Percentiles rank a stretch among this genome's conserved stretches.
Conservation (phyloP, 192 early-diverging fungal species). For the Lobosporangium transversale region DNA sequence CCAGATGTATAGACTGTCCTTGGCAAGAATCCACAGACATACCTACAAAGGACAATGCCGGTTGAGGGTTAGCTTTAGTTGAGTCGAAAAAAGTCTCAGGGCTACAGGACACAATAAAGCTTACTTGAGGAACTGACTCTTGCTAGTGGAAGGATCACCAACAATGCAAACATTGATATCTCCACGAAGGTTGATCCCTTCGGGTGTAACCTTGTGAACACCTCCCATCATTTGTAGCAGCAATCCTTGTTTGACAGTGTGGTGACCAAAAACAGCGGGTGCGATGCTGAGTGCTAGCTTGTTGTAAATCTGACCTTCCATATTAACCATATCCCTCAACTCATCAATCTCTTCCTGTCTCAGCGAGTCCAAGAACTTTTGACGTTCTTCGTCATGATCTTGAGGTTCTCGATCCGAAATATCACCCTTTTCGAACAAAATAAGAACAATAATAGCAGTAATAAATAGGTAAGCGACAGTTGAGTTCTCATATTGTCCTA, state of each 20-base stretch:
- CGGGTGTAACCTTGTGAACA: conserved; percentile 91
- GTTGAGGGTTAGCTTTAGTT: too few species aligned
- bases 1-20: conserved; percentile 96
- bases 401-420: conserved; percentile 65
- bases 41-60: conserved; percentile 66
- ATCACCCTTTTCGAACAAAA: conserved; percentile 8
- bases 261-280: conserved; percentile 93
- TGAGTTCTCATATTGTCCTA: too few species aligned
- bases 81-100: neutral
- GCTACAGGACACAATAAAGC: too few species aligned
- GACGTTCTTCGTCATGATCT: conserved; percentile 68
- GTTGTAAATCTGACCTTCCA: conserved; percentile 72
- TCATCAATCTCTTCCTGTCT: conserved; percentile 81
- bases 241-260: conserved; percentile 95
- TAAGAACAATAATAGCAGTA: neutral
- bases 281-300: conserved; percentile 86
- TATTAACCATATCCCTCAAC: conserved; percentile 71
- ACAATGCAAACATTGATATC: conserved; percentile 98
- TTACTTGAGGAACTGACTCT: conserved; percentile 95
- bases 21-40: conserved; percentile 90
- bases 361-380: conserved; percentile 70
- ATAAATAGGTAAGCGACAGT: too few species aligned
- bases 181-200: conserved; percentile 94
- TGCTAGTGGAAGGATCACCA: conserved; percentile 95
- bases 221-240: conserved; percentile 95